These are phyloP conservation scores for Pochonia chlamydosporia DNA, from an alignment of 2,329 filamentous ascomycete species.

Conservation along the genomic window DNA sequence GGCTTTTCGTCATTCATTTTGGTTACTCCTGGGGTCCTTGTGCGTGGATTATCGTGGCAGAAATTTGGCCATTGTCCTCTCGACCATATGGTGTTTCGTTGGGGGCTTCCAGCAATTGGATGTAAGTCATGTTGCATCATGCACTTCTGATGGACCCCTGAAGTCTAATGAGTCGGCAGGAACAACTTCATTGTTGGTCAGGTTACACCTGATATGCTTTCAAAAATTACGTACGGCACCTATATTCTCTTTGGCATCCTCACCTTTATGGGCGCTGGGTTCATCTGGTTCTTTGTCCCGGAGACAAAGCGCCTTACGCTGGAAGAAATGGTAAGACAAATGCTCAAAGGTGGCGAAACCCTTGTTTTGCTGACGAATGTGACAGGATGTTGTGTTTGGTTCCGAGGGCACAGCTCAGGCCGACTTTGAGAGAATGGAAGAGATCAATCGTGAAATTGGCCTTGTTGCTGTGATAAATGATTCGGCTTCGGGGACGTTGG, in stretches of 20 bases:
- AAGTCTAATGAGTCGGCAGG: conserved; percentile 5
- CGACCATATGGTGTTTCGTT: conserved; percentile 66
- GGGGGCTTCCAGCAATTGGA: conserved; percentile 61
- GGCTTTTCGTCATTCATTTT: conserved; percentile 71
- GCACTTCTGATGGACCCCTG: not conserved
- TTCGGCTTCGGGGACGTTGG: not conserved
- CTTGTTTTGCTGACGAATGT: conserved; percentile 3
- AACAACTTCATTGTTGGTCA: conserved; percentile 45
- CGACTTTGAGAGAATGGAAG: conserved; percentile 65
- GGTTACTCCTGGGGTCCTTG: conserved; percentile 72
- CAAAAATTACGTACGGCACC: conserved; percentile 60
- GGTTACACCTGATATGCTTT: conserved; percentile 63
- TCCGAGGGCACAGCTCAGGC: conserved; percentile 60
- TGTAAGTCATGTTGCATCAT: conserved; percentile 44
- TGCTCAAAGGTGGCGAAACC: accelerated
- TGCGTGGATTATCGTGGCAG: conserved; percentile 68
- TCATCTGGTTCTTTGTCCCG: conserved; percentile 59
- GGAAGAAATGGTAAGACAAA: conserved; percentile 55
- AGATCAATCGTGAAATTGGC: conserved; percentile 66
- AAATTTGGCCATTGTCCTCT: conserved; percentile 67
- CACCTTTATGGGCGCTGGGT: conserved; percentile 54
- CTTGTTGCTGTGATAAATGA: conserved; percentile 27
- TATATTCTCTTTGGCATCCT: conserved; percentile 66
- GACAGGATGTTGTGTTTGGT: conserved; percentile 59
- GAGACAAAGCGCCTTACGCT: conserved; percentile 60